Conservation (phyloP, 2,329 filamentous ascomycete species). For the Phialemoniopsis sp. region DNA sequence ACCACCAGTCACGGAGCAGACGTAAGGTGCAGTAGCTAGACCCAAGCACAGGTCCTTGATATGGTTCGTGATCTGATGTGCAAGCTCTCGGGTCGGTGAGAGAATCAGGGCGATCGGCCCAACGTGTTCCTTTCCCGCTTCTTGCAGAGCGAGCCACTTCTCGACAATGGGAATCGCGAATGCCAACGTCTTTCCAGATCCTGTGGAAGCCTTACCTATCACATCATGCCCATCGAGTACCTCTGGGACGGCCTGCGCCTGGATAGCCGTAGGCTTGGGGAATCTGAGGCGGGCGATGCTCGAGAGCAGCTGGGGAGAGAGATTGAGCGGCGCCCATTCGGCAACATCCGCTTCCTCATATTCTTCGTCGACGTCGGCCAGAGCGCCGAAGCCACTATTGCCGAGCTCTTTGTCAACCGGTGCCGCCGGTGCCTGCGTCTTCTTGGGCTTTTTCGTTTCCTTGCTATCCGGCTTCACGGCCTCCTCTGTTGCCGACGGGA, state of each 20-base stretch:
- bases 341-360: constrained; percentile 67
- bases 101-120: constrained; percentile 72
- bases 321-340: constrained; percentile 69
- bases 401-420: constrained; percentile 32
- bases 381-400: constrained; percentile 48
- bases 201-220: constrained; percentile 92
- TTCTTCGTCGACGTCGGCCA: constrained; percentile 48
- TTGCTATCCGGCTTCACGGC: background rate
- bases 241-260: constrained; percentile 73
- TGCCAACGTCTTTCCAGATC: constrained; percentile 93
- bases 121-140: constrained; percentile 17
- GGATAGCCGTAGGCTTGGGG: constrained; percentile 75
- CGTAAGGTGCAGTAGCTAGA: constrained; percentile 57
- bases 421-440: constrained; percentile 18
- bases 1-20: constrained; percentile 90
- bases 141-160: constrained; percentile 55
- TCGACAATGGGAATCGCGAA: constrained; percentile 94
- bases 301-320: constrained; percentile 69
- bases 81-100: constrained; percentile 88
- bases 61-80: constrained; percentile 85
- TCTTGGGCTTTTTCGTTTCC: background rate
- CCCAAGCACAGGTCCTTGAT: constrained; percentile 68
- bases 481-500: no score
- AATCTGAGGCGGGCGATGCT: constrained; percentile 80
- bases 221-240: constrained; percentile 83